phyloP scores from a whole-genome alignment of 805 yeast genomes.

The Kodamaea hsintzibuensis region DNA sequence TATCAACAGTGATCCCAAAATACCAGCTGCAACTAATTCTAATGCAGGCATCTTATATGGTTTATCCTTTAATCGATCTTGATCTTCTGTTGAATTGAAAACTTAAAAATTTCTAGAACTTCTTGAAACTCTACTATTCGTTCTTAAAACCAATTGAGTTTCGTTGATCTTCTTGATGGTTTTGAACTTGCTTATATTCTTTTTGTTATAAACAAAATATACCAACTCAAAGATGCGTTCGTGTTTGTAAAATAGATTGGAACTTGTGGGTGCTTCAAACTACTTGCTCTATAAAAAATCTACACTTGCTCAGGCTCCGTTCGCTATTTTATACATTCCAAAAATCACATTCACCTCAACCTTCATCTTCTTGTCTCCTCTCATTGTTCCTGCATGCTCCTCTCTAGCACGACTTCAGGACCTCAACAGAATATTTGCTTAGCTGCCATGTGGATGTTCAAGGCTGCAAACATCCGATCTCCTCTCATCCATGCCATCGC shows the following conservation, averaged over 20 bases:
- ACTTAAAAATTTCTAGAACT: no score
- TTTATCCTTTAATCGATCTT: neutral
- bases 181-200: no score
- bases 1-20: slow-evolving; percentile 45
- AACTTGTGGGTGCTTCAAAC: no score
- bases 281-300: neutral
- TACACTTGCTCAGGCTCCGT: neutral
- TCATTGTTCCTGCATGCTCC: neutral
- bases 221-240: no score
- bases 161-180: no score
- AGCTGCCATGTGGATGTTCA: neutral
- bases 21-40: slow-evolving; percentile 44
- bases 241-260: no score
- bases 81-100: no score
- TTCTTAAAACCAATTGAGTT: no score
- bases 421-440: neutral
- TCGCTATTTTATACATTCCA: neutral
- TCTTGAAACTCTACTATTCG: no score
- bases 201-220: no score
- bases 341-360: neutral
- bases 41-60: slow-evolving; percentile 29
- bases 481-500: no score
- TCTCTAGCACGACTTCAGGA: neutral
- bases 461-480: neutral
- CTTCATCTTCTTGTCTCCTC: neutral